Base-by-base conservation (phyloP, 495 filamentous ascomycete species). In the Melanomma pulvis-pyrius region DNA sequence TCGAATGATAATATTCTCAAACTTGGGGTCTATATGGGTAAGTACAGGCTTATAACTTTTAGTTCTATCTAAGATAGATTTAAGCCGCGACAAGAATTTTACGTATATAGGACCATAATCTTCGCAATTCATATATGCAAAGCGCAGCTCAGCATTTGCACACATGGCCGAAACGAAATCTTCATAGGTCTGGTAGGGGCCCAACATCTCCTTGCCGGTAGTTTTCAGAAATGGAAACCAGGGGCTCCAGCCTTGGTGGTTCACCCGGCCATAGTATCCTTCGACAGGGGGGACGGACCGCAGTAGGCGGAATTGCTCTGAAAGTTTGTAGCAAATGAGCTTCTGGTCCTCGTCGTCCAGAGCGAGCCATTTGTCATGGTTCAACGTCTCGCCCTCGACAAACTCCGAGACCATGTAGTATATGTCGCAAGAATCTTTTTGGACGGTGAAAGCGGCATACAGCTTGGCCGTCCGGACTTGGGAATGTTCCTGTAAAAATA, bases 261-360 rank as follows among this genome's bases (percentile, higher is more conserved):
- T 3, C 7, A 50, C 48, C 48, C 48, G 48, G 9, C 48, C 48
- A 28, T 50, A 50, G 48, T 50, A 28, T 9, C 48, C 48, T 25
- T 50, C 48, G n/a, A n/a, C n/a, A 50, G 48, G 11, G 6, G 52
- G 52, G 28, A 55, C 52, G 21, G 52, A 55, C 1, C 52, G 52
- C 11, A 55, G 52, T 55, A 32, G 7, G 6, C 21, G 24, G 2
- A 55, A 13, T 34, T 55, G 52, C 4, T 55, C 52, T n/a, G 52
- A 22, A 13, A 55, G 11, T 12, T 22, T 55, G 2, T 6, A 8
- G 28, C 52, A 55, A 21, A 55, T 30, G 2, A 5, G 9, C 8
- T 13, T 19, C 7, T 32, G 26, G 2, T 9, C n/a, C n/a, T 55
- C 52, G 15, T 30, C 29, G 25, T 9, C 11, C 26, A 55, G 7